Base-by-base conservation (phyloP, 768 basidiomycete genomes). In the Pulveroboletus sp. region DNA sequence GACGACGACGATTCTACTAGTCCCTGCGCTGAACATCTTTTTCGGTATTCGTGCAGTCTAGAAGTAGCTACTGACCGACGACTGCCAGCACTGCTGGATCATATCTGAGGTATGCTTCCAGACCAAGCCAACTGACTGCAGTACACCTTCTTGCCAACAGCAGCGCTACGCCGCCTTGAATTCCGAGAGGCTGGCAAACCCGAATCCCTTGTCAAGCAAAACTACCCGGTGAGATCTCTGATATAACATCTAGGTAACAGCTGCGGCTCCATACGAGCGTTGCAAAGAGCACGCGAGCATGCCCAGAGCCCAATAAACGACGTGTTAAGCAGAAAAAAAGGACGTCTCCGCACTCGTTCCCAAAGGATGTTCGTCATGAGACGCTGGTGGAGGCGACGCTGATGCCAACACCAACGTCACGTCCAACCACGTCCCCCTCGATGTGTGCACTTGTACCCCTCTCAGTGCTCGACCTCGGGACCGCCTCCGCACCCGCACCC, bases 291-390 rank as follows among this genome's bases (percentile, higher is more conserved):
- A 30, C 21, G 36, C 11, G n/a, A 26, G 4, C 21, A 21, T 4
- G 21, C 21, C 21, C 32, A 15, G 14, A 15, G 14, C 14, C 21
- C 21, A 21, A 21, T 21, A 21, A 21, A 21, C 21, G 21, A 21
- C 21, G 21, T 4, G 4, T 21, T 21, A 21, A 33, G 6, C 5
- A 14, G 14, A 33, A 33, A 32, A 14, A 14, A 32, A 27, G 7
- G 7, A 27, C 4, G 27, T 7, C 27, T 27, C 27, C 27, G 27
- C 7, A 27, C 27, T 7, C 27, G 21, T n/a, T 40, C 26, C 24
- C 26, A 27, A 9, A n/a, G 24, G 8, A 43, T 14, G 36, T 10
- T 32, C 21, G 44, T 59, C 60, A 62, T 33, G 57, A 43, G 11
- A 8, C 27, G 8, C 6, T 28, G 33, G 21, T 27, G 14, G 48